Evolutionary conservation across 306 rosid species (phyloP).

Genomic region (Amphicarpaea edgeworthii): DNA sequence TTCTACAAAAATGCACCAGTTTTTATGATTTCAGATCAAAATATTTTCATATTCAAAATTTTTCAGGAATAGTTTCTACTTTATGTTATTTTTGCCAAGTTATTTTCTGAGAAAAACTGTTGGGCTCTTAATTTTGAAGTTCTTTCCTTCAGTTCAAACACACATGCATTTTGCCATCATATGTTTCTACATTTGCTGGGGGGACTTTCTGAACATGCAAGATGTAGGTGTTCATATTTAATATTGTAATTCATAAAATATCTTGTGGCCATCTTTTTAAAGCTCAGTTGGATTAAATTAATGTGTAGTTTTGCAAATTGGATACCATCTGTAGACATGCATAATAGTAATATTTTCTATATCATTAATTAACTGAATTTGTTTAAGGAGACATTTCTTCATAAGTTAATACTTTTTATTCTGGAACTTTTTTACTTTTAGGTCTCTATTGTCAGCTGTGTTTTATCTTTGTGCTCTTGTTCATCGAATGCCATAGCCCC

Average conservation of each 20-base stretch:
- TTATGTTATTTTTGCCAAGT: neutral
- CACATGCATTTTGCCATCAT: neutral
- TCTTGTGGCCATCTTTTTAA: neutral
- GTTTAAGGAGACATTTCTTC: constrained; percentile 15
- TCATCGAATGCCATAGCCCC: constrained; percentile 74
- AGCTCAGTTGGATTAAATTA: constrained; percentile 3
- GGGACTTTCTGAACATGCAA: too few species aligned
- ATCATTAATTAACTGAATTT: constrained; percentile 31
- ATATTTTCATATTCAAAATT: constrained; percentile 3
- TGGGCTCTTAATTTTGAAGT: constrained; percentile 14
- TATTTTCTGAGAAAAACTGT: constrained; percentile 21
- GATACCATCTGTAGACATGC: constrained; percentile 32
- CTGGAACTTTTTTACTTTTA: constrained; percentile 46
- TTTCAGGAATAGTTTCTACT: constrained; percentile 3
- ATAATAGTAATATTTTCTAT: neutral
- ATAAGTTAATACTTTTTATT: constrained; percentile 21
- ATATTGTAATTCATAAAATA: neutral
- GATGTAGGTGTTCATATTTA: neutral
- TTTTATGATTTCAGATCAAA: constrained; percentile 10
- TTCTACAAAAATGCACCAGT: constrained; percentile 1
- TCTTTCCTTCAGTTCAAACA: constrained; percentile 5
- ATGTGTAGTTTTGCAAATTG: constrained; percentile 24
- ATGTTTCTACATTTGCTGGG: neutral
- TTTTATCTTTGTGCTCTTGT: constrained; percentile 78
- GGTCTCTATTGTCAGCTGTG: constrained; percentile 87